Base-by-base conservation (phyloP, 495 filamentous ascomycete genomes). In the Xylaria grammica region DNA sequence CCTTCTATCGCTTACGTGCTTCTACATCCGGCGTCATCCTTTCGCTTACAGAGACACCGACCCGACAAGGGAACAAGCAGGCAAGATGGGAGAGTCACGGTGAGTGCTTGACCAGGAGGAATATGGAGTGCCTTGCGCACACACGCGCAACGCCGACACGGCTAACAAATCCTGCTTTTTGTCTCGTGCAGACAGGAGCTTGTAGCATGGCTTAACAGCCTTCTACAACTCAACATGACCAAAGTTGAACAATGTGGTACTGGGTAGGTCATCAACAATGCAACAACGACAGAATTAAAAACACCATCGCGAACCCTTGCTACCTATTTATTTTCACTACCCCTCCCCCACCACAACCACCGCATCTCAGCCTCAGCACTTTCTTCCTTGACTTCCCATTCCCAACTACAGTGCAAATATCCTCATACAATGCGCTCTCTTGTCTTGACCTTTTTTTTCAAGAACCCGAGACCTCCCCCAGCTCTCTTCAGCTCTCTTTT, bases 171-270 rank as follows among this genome's bases (percentile, higher is more conserved):
- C n/a, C 8, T 11, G 13, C 17, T 19, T 50, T 29, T 36, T 32
- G n/a, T 27, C 54, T 24, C 27, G 45, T 38, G 81, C 72, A 99
- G 95, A 84, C 95, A 99, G 80, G 95, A 99, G 81, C 88, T 99
- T 65, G 85, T 99, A 65, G 88, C 89, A 80, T 99, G 95, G 95
- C 81, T 99, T 70, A 99, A 99, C 85, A 92, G 90, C 84, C 92
- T 98, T 56, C 87, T 99, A 60, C 91, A 96, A 82, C 87, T 98
- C 68, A 98, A 98, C 80, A 87, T 99, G 62, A 97, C 94, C 74
- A 97, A 97, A 79, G 90, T 99, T 75, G 95, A 99, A 79, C 96
- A 99, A 84, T 97, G 95, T 78, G 95, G 95, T 70, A 98, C 95
- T 69, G 95, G 95, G 95, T 99, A 90, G 70, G 90, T 75, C 74